Evolutionary conservation across 306 rosid genomes (phyloP).

Genomic region (Ziziphus jujuba): DNA sequence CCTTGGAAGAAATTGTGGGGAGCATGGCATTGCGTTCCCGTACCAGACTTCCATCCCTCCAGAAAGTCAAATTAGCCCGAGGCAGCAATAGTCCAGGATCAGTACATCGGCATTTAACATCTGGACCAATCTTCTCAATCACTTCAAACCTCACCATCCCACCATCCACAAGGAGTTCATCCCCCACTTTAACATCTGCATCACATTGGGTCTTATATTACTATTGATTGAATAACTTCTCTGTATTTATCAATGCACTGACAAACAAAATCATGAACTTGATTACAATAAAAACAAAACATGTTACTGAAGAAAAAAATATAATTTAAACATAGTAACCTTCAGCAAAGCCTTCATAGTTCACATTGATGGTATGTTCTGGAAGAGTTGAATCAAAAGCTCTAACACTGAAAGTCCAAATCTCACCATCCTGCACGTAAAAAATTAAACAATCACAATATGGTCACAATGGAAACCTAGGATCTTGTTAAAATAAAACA

Average conservation of each 20-base stretch:
- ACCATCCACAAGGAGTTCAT: conserved; percentile 95
- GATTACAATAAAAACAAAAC: background rate
- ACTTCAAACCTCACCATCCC: conserved; percentile 99
- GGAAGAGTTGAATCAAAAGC: conserved; percentile 82
- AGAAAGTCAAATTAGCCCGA: conserved; percentile 95
- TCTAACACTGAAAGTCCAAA: conserved; percentile 96
- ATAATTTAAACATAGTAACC: conserved; percentile 38
- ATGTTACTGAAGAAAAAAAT: background rate
- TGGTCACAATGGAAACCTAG: conserved; percentile 3
- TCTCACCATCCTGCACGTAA: conserved; percentile 74
- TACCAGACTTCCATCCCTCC: conserved; percentile 96
- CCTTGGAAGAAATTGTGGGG: conserved; percentile 97
- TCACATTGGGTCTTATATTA: conserved; percentile 17
- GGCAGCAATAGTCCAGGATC: conserved; percentile 97
- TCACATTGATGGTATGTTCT: conserved; percentile 77
- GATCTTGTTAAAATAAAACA: background rate
- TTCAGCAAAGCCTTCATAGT: conserved; percentile 95
- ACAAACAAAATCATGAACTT: conserved; percentile 13
- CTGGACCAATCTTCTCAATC: conserved; percentile 91
- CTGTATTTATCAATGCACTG: background rate
- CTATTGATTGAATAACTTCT: conserved; percentile 1
- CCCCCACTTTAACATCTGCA: conserved; percentile 89
- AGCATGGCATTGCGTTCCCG: conserved; percentile 96
- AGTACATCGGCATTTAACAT: conserved; percentile 91
- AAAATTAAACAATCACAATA: conserved; percentile 9